Base-by-base conservation (phyloP, 495 filamentous ascomycete species). In the Filosporella fistucella region DNA sequence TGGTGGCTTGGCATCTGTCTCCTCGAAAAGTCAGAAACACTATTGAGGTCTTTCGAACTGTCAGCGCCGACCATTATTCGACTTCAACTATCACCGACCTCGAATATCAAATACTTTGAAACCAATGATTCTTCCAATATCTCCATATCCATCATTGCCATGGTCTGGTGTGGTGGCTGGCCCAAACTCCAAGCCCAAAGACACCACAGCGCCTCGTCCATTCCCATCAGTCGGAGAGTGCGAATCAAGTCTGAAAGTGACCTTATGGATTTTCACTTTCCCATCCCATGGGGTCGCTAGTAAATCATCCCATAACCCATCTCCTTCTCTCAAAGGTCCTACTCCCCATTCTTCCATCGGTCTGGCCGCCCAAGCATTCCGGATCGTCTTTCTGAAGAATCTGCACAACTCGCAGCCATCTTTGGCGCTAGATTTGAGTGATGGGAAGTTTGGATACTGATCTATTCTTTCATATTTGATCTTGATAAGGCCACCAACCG, bases 81-180 rank as follows among this genome's bases (percentile, higher is more conserved):
- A 42, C 20, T 9, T 13, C 6, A 17, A 7, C 39, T 42, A 9
- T 43, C 18, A 49, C 46, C 46, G n/a, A n/a, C n/a, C n/a, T n/a
- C n/a, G n/a, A n/a, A n/a, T n/a, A n/a, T 52, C 49, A 17, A 36
- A 52, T 7, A 29, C 34, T 22, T 48, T 49, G 42, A 52, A 52
- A n/a, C n/a, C 42, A 5, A 52, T 12, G 36, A 23, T 36, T 48
- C 47, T 42, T 11, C 26, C 17, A 25, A 52, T 52, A 3, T 33
- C 40, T 5, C 41, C 40, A n/a, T 22, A 24, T 3, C 4, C 23
- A 16, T 30, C 1, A 26, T 4, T 26, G 11, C 26, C 28, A 35
- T 37, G 13, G 4, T 3, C 11, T 4, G 20, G 13, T 10, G 16
- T 3, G 3, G 16, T 46, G 13, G 43, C 43, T 11, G 43, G 43